phyloP scores from a whole-genome alignment of 805 yeast species.

The Priceomyces haplophilus region DNA sequence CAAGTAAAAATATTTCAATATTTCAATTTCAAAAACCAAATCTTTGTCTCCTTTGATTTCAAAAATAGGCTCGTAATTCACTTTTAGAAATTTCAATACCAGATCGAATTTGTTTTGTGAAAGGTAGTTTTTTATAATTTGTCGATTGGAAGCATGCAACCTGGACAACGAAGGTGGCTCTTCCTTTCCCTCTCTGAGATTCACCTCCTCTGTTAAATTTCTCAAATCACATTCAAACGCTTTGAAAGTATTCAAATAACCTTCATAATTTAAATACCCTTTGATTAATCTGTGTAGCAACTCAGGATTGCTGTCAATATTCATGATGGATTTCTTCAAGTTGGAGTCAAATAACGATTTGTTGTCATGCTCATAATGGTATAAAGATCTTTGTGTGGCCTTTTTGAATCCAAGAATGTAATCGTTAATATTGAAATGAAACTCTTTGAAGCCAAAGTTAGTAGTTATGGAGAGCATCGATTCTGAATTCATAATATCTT shows the following conservation, averaged over 20 bases:
- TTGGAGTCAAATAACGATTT: conserved; percentile 2
- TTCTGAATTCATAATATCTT: conserved; percentile 26
- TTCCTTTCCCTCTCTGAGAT: conserved; percentile 6
- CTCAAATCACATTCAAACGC: conserved; percentile 32
- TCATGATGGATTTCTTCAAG: conserved; percentile 20
- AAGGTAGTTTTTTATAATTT: conserved; percentile 20
- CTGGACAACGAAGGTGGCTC: conserved; percentile 9
- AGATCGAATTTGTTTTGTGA: conserved; percentile 22
- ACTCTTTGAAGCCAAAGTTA: conserved; percentile 57
- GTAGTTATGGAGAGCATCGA: conserved; percentile 34
- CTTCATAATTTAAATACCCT: conserved; percentile 40
- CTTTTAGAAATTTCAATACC: conserved; percentile 17
- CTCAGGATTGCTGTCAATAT: conserved; percentile 24
- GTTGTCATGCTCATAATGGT: conserved; percentile 20
- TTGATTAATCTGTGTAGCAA: conserved; percentile 31
- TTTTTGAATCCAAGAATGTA: conserved; percentile 49
- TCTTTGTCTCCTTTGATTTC: conserved; percentile 11
- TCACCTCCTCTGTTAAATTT: conserved; percentile 17
- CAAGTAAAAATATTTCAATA: conserved; percentile 21
- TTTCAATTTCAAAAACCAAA: conserved; percentile 24
- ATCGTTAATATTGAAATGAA: conserved; percentile 57
- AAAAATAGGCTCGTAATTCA: conserved; percentile 17
- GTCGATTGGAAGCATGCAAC: conserved; percentile 26
- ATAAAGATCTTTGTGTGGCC: conserved; percentile 18
- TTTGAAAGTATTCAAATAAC: conserved; percentile 33